These are phyloP conservation scores for Leishmania aethiopica DNA, from an alignment of 208 protist genomes.

Conservation along the genomic window DNA sequence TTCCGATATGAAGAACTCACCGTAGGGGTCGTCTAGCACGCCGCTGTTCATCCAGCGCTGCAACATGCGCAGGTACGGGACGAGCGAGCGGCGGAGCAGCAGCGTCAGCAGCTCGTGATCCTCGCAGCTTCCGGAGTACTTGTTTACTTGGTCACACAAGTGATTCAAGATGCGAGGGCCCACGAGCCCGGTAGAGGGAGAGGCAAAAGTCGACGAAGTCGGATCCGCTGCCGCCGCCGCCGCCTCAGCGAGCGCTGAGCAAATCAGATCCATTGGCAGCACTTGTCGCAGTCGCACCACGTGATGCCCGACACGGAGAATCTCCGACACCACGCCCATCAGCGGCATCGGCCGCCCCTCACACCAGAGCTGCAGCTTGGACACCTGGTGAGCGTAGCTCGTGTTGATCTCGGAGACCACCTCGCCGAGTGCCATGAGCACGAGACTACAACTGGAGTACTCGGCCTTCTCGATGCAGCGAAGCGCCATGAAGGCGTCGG, in stretches of 20 bases:
- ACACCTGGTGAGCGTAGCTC: slow-evolving; percentile 79
- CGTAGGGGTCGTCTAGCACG: slow-evolving; percentile 78
- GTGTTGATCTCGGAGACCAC: slow-evolving; percentile 81
- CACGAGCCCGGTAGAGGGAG: slow-evolving; percentile 33
- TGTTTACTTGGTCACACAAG: slow-evolving; percentile 65
- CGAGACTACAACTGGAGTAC: slow-evolving; percentile 70
- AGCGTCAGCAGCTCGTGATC: slow-evolving; percentile 75
- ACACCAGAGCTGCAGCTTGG: slow-evolving; percentile 70
- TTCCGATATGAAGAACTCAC: slow-evolving; percentile 89
- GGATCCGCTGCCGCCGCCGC: slow-evolving; percentile 5
- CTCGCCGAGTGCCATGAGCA: slow-evolving; percentile 87
- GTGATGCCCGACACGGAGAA: slow-evolving; percentile 83
- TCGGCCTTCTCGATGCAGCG: slow-evolving; percentile 68
- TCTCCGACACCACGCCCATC: slow-evolving; percentile 84
- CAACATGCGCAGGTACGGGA: slow-evolving; percentile 80
- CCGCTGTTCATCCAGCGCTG: slow-evolving; percentile 87
- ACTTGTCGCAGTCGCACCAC: slow-evolving; percentile 81
- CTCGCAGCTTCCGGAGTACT: slow-evolving; percentile 67
- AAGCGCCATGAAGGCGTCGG: slow-evolving; percentile 79
- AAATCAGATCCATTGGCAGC: slow-evolving; percentile 74
- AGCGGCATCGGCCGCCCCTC: slow-evolving; percentile 68
- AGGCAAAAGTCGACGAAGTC: neutral
- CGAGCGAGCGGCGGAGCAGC: slow-evolving; percentile 73
- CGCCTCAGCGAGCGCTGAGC: slow-evolving; percentile 28
- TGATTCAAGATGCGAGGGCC: slow-evolving; percentile 82